Base-by-base conservation (phyloP, 148 eudicot species). In the Rhododendron kiyosumense region DNA sequence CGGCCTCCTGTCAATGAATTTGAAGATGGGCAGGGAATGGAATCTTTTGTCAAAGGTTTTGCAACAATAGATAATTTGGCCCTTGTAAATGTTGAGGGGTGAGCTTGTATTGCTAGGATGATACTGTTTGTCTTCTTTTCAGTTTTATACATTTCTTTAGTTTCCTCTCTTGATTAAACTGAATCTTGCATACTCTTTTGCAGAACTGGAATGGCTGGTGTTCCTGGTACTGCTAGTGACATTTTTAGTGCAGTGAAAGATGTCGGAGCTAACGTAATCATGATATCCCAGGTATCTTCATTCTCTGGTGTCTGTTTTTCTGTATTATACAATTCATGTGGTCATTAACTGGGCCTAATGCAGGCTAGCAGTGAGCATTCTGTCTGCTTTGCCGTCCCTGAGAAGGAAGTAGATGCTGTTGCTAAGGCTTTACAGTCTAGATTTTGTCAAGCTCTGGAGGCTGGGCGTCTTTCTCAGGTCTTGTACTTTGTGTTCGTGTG, bases 311-410 rank as follows among this genome's bases (percentile, higher is more conserved):
- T 67, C 28, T 12, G 38, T 26, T 78, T 65, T 32, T 76, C 52
- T 82, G 22, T 20, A 24, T 48, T 36, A 12, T 83, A 49, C 26
- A 85, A 36, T 83, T 78, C 52, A 12, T 67, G 77, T 86, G 78
- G 81, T 48, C 84, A 20, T 74, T 85, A 77, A 73, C 84, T 82
- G 81, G 81, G 79, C 87, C 49, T 82, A 59, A 86, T 87, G 78
- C 94, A 97, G 99, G 99, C 98, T 83, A 97, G 99, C 87, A 97
- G 99, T 87, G 99, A 97, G 90, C 99, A 97, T 88, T 97, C 98
- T 32, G 93, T 97, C 67, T 97, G 99, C 91, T 95, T 95, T 93
- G 98, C 98, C 73, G 98, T 97, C 59, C 99, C 99, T 30, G 99
- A 97, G 88, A 92, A 92, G 86, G 99, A 97, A 92, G 99, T 97